phyloP scores from a whole-genome alignment of 139 green algal genomes.

The Chlamydomonas sp. region DNA sequence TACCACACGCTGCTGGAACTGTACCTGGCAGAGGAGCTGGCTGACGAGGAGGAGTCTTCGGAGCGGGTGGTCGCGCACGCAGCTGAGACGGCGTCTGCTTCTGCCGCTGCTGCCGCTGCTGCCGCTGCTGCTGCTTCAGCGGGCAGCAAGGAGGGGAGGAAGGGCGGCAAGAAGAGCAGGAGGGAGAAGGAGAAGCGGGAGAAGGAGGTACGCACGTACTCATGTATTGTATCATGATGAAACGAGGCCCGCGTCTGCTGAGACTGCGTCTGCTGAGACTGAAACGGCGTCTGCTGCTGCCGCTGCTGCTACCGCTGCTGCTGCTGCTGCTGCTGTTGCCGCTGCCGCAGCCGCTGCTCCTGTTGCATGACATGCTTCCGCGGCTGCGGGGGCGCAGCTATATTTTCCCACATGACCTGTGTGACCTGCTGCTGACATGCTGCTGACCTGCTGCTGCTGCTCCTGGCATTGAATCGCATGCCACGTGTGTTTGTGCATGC shows the following conservation, averaged over 20 bases:
- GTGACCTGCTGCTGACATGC: conserved; percentile 10
- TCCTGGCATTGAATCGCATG: conserved; percentile 8
- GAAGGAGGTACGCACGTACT: no score
- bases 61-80: no score
- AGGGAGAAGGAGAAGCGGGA: no score
- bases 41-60: conserved; percentile 9
- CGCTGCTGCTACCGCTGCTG: background rate
- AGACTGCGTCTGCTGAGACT: background rate
- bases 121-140: no score
- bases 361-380: background rate
- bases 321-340: conserved; percentile 8
- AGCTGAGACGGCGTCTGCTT: no score
- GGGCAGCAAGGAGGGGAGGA: conserved; percentile 11
- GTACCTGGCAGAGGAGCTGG: conserved; percentile 56
- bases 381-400: conserved; percentile 3
- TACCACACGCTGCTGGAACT: conserved; percentile 84
- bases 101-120: no score
- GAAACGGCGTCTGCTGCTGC: background rate
- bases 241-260: no score
- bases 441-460: conserved; percentile 9
- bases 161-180: background rate
- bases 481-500: no score
- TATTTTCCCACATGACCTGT: background rate
- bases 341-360: conserved; percentile 5
- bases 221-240: no score